Percentiles rank a stretch among this genome's conserved stretches.
Evolutionary conservation across 306 rosid genomes (phyloP).

Genomic region (Senna tora): DNA sequence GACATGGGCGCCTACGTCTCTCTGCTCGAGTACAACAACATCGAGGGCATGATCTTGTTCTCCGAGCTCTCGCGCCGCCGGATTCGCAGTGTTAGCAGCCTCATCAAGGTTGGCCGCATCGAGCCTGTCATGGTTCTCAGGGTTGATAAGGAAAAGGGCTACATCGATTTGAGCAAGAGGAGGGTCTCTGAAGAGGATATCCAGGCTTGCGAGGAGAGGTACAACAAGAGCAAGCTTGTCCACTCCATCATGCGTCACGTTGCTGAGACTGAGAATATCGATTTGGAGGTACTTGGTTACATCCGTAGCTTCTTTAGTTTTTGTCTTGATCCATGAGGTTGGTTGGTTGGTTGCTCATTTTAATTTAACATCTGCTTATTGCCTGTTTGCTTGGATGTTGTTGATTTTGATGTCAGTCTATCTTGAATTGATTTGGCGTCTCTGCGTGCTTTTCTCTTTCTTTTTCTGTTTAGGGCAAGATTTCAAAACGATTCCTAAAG

Average conservation of each 20-base stretch:
- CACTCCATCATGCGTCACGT: slow-evolving; percentile 98
- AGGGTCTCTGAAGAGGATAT: slow-evolving; percentile 96
- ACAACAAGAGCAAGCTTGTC: slow-evolving; percentile 96
- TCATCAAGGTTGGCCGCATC: slow-evolving; percentile 88
- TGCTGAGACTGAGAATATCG: slow-evolving; percentile 75
- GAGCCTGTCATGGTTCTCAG: slow-evolving; percentile 97
- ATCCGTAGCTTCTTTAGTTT: not conserved
- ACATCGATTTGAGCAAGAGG: slow-evolving; percentile 93
- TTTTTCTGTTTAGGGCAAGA: not conserved
- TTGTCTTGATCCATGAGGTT: not conserved
- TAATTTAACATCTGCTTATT: not conserved
- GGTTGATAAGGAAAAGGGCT: slow-evolving; percentile 94
- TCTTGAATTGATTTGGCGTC: not conserved
- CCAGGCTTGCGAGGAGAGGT: slow-evolving; percentile 85
- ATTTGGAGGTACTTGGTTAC: slow-evolving; percentile 68
- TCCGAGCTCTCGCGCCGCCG: slow-evolving; percentile 99
- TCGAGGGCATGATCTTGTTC: slow-evolving; percentile 96
- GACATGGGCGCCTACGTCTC: slow-evolving; percentile 99
- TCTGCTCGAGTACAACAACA: slow-evolving; percentile 91
- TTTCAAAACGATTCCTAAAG: not conserved
- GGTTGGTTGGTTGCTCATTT: not conserved
- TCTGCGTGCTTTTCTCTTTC: not conserved
- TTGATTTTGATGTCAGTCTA: not conserved
- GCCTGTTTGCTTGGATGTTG: not conserved
- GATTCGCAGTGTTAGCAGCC: slow-evolving; percentile 87